Evolutionary conservation across 2,329 filamentous ascomycete species (phyloP), one percentile per base, ranked within the genome.

Genomic region (Diaporthe citrichinensis): DNA sequence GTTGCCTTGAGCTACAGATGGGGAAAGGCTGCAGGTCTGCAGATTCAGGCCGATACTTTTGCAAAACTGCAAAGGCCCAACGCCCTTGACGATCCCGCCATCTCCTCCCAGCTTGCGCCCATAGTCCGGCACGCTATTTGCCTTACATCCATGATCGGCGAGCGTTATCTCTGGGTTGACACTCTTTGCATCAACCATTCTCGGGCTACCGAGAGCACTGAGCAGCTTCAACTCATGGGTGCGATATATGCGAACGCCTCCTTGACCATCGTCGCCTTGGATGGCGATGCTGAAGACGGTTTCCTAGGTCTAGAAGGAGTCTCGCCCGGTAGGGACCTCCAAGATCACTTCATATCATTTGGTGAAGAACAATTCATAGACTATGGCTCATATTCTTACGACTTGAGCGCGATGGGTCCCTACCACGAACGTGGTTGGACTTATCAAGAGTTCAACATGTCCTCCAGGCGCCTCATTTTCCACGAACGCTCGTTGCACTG

Each of bases 171-270:
- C 15, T 62, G 58, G 58, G n/a, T 62, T 28, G 58, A 62, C 20
- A 17, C 15, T 3, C 58, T 62, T 7, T 62, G 58, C 39, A 62
- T 62, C 58, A n/a, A 62, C 2, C 58, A 44, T 23, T 62, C 39
- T 14, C n/a, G n/a, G n/a, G n/a, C n/a, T 23, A 25, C 58, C 28
- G 58, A 62, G n/a, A 62, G 58, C n/a, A 44, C 58, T 1, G 25
- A 25, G 7, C 58, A 62, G 15, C 58, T 62, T 28, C 36, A 44
- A 44, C 58, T 62, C 15, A 62, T 65, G 59, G 59, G 59, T 0
- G 59, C 59, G 1, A 62, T 62, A 44, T 62, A 62, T 62, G 59
- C 59, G 14, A 62, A 62, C 34, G 59, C 36, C 39, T 62, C 36
- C 7, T 44, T 44, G 59, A 41, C 59, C n/a, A 44, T 62, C 8